Base-by-base conservation (phyloP, 768 basidiomycete genomes). In the Russula brevipes region DNA sequence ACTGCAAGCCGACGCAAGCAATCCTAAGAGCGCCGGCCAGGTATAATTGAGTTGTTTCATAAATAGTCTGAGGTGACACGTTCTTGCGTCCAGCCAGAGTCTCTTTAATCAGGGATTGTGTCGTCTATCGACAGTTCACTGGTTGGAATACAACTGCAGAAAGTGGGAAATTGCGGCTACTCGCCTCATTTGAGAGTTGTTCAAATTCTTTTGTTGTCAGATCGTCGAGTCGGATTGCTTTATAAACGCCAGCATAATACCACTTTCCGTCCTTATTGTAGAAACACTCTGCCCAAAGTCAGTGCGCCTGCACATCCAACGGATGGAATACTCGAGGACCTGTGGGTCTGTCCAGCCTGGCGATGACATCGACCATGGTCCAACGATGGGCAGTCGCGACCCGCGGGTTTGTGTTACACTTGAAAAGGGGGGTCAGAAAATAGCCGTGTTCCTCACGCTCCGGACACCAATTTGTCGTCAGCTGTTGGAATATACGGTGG, bases 201-300 rank as follows among this genome's bases (percentile, higher is more conserved):
- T 80, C 81, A 85, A 87, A 91, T 71, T 91, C 89, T 59, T 82
- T 82, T 8, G 78, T 73, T 0, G 83, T 83, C 14, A 91, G 75
- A 60, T 88, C 82, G 33, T 84, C 84, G 54, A 91, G 78, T 57
- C 78, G 75, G 70, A 91, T 84, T 1, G 81, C 81, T 58, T 80
- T 82, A 74, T 91, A 91, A 4, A 82, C 79, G n/a, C 89, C 89
- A 12, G 89, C 89, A 64, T 91, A 91, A 71, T 91, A 91, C 87
- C 88, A 91, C 63, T 83, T 82, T 8, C 86, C 87, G 59, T 89
- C 87, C 71, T 85, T 89, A 73, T 85, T 87, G 68, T 85, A 91
- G 73, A 91, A 91, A 66, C 88, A 91, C 70, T 91, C 89, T 89
- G 61, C 16, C 19, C 49, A n/a, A 39, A 41, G 51, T 61, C 24